Evolutionary conservation across 208 protist species (phyloP), one percentile per base, ranked within the genome.

Genomic region (Leishmania mexicana): DNA sequence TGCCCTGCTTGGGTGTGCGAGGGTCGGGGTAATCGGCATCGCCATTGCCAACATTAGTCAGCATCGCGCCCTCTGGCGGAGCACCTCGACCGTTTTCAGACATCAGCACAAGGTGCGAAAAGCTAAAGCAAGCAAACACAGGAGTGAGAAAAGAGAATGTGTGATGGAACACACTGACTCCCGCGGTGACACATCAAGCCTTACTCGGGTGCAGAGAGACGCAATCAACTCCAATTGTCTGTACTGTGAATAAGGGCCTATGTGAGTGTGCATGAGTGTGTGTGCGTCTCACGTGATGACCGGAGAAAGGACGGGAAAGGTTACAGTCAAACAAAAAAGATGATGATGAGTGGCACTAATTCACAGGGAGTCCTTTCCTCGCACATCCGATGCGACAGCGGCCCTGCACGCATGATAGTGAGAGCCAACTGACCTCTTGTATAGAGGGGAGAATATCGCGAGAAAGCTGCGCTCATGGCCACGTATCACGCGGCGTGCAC

Each of bases 21-120:
- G 51, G 62, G 24, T 80, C 47, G 24, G 57, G 83, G 17, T 76
- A 58, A 3, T 85, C 83, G 19, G n/a, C 57, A 47, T 85, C 78
- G 53, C 80, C 54, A 42, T 49, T 60, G 7, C 35, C 45, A 1
- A 70, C 15, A n/a, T 71, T 51, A 75, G n/a, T 51, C 28, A 47
- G 40, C 1, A 45, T 35, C 42, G 74, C 45, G 49, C 71, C 75
- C 57, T 81, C 73, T 5, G 64, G 42, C n/a, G 38, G 49, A 13
- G 54, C 77, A 76, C 67, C 72, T 15, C 38, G 78, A 45, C 64
- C 74, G 19, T 47, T 24, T n/a, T 78, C 75, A 3, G 38, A 40
- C 75, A 78, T 78, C 24, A 53, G 31, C 19, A 19, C 45, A 38
- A 31, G 3, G 10, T 4, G 42, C 15, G 6, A 42, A 15, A 24